Conservation (phyloP, 768 basidiomycete species). For the Boletus fagicola region DNA sequence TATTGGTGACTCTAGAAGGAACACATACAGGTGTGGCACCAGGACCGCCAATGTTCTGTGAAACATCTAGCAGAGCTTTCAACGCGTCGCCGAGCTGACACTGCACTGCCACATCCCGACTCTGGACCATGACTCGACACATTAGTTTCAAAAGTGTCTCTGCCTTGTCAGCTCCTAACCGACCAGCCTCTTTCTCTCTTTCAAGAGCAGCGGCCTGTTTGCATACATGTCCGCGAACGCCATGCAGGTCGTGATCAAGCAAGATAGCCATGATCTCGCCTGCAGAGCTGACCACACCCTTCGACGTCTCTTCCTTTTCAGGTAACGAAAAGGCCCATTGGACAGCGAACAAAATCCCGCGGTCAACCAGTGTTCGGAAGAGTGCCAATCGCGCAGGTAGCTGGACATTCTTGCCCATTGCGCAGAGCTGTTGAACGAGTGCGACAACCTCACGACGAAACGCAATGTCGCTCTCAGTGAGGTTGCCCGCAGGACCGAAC, state of each 20-base stretch:
- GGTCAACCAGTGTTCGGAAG: slow-evolving; percentile 84
- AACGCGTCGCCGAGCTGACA: slow-evolving; percentile 88
- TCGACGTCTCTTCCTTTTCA: slow-evolving; percentile 51
- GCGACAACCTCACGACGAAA: slow-evolving; percentile 76
- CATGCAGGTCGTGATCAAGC: slow-evolving; percentile 88
- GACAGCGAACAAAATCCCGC: slow-evolving; percentile 85
- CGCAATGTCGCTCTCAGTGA: slow-evolving; percentile 52
- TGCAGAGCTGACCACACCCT: slow-evolving; percentile 70
- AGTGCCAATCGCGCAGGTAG: slow-evolving; percentile 79
- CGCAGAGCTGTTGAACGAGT: slow-evolving; percentile 87
- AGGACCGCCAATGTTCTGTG: slow-evolving; percentile 41
- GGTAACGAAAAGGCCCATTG: slow-evolving; percentile 85
- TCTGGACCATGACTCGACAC: slow-evolving; percentile 73
- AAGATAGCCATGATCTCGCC: slow-evolving; percentile 83
- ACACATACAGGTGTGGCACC: slow-evolving; percentile 37
- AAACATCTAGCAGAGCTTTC: slow-evolving; percentile 78
- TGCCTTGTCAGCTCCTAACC: slow-evolving; percentile 58
- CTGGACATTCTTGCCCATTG: slow-evolving; percentile 97
- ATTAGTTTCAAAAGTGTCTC: slow-evolving; percentile 75
- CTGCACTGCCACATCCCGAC: slow-evolving; percentile 82
- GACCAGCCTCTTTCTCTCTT: slow-evolving; percentile 56
- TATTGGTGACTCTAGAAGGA: background rate
- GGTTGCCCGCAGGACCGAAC: slow-evolving; percentile 55
- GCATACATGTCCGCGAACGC: slow-evolving; percentile 80
- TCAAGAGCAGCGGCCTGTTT: slow-evolving; percentile 76